Evolutionary conservation across 225 moss, liverwort and hornwort species (phyloP).

Genomic region (Polytrichum formosum): DNA sequence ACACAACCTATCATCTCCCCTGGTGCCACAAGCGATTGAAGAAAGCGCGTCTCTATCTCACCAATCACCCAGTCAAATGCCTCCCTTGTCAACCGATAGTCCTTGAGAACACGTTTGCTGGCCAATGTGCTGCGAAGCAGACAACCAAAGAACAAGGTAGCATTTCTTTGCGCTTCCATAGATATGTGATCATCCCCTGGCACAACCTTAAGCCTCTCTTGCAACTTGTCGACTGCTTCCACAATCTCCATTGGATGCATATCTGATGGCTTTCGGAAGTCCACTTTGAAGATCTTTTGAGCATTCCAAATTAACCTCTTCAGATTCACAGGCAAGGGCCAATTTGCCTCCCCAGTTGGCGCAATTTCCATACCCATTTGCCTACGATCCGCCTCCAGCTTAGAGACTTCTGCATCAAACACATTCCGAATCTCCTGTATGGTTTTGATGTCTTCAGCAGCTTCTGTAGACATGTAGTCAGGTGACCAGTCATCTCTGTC

Average conservation of each 20-base stretch:
- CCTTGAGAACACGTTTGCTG: constrained; percentile 95
- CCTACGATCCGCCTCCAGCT: constrained; percentile 81
- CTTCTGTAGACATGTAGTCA: constrained; percentile 93
- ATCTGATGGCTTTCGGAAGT: constrained; percentile 87
- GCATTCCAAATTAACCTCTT: constrained; percentile 98
- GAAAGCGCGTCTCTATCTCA: constrained; percentile 92
- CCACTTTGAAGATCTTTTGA: constrained; percentile 95
- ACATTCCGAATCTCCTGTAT: constrained; percentile 97
- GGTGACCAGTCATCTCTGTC: constrained; percentile 97
- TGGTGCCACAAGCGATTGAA: constrained; percentile 94
- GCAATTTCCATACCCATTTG: constrained; percentile 96
- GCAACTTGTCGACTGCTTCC: constrained; percentile 94
- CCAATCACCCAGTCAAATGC: constrained; percentile 99
- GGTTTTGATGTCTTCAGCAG: constrained; percentile 92
- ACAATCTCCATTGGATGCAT: constrained; percentile 99
- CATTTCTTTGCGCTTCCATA: constrained; percentile 97
- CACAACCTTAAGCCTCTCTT: constrained; percentile 94
- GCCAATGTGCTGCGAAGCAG: constrained; percentile 90
- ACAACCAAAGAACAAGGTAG: constrained; percentile 94
- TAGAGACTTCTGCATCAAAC: constrained; percentile 95
- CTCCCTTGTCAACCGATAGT: constrained; percentile 90
- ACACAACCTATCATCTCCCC: constrained; percentile 99
- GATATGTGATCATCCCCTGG: constrained; percentile 96
- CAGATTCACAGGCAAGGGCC: constrained; percentile 88
- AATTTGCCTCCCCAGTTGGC: constrained; percentile 82